phyloP scores from a whole-genome alignment of 177 flowering plant species.

The Vitis hybrid region DNA sequence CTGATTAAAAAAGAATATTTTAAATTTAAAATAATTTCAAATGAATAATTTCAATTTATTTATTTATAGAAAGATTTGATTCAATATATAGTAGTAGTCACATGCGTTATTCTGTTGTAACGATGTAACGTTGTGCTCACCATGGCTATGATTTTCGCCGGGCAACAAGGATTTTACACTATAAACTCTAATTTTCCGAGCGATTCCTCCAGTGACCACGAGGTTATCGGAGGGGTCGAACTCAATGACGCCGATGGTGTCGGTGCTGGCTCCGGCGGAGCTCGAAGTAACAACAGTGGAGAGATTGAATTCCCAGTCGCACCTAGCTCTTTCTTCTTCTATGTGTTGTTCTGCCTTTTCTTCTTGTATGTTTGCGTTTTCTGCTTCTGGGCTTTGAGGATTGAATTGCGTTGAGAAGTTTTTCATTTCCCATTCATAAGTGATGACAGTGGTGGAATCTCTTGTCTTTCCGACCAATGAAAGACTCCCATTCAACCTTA shows the following conservation, averaged over 20 bases:
- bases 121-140: not conserved
- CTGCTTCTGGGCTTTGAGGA: not conserved
- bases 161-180: constrained; percentile 22
- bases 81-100: constrained; percentile 23
- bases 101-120: constrained; percentile 42
- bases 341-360: constrained; percentile 1
- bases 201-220: constrained; percentile 70
- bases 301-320: constrained; percentile 69
- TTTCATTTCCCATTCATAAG: constrained; percentile 55
- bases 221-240: constrained; percentile 50
- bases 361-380: constrained; percentile 11
- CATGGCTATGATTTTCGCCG: not conserved
- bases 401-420: constrained; percentile 19
- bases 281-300: constrained; percentile 41
- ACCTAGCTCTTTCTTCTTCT: constrained; percentile 29
- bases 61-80: too few species aligned
- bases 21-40: too few species aligned
- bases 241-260: constrained; percentile 48
- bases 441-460: not conserved
- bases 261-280: not conserved
- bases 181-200: constrained; percentile 66
- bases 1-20: too few species aligned
- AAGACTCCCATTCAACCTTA: constrained; percentile 2
- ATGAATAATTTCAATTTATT: too few species aligned
- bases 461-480: constrained; percentile 20